Percentiles rank a stretch among this genome's conserved stretches.
These are phyloP conservation scores for Trichoderma harzianum DNA, from an alignment of 2,329 filamentous ascomycete species.

Conservation along the genomic window DNA sequence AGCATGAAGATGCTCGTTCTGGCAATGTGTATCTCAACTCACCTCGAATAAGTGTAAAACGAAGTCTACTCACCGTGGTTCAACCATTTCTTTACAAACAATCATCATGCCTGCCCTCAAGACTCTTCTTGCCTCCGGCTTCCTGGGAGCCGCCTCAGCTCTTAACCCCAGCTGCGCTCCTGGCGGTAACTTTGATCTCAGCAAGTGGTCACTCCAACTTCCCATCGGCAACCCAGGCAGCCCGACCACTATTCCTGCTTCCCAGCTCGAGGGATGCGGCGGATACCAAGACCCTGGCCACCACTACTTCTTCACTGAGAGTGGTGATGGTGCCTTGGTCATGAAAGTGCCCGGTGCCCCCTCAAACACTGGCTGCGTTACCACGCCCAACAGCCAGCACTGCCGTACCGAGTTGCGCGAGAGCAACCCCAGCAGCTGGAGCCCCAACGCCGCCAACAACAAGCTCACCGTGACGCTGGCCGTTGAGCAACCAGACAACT, in stretches of 20 bases:
- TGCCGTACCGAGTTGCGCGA: conserved; percentile 43
- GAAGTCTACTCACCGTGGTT: not conserved
- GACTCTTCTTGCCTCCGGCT: conserved; percentile 6
- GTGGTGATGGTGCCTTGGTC: conserved; percentile 32
- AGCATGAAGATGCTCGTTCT: not conserved
- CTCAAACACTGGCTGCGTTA: conserved; percentile 34
- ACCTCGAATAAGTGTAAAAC: not conserved
- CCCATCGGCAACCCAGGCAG: conserved; percentile 31
- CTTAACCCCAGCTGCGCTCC: conserved; percentile 18
- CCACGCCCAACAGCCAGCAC: conserved; percentile 38
- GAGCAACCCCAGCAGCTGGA: conserved; percentile 32
- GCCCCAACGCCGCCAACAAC: conserved; percentile 27
- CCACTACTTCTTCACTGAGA: conserved; percentile 36
- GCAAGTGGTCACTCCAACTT: conserved; percentile 37
- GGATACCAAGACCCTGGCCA: conserved; percentile 31
- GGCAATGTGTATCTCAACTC: not conserved
- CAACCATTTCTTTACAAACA: not conserved
- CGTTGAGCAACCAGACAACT: conserved; percentile 34
- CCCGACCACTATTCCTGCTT: conserved; percentile 27
- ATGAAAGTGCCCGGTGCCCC: conserved; percentile 40
- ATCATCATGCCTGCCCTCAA: not conserved
- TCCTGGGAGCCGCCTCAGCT: conserved; percentile 10
- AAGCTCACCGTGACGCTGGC: conserved; percentile 23
- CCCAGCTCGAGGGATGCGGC: conserved; percentile 33
- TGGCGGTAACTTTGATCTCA: conserved; percentile 34